Evolutionary conservation across 768 basidiomycete genomes (phyloP), one percentile per base, ranked within the genome.

Genomic region (Macrolepiota fuliginosa): DNA sequence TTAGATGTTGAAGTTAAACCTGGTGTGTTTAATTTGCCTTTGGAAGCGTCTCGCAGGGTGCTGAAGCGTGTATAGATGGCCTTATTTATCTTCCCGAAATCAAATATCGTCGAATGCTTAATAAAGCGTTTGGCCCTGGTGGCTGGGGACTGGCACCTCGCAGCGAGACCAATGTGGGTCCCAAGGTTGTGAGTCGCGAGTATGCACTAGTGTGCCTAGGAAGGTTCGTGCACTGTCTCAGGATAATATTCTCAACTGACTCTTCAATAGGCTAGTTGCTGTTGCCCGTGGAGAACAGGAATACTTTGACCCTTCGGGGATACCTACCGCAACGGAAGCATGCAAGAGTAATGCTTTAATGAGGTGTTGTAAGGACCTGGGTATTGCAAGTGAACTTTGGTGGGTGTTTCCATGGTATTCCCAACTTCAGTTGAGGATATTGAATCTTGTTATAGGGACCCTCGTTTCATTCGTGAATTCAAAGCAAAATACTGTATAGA

Each of bases 271-370:
- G 58, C 79, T 98, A 17, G 94, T 98, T 2, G 91, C 85, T 9
- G 87, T 98, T 64, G 91, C 96, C 2, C 83, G 96, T 54, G 96
- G 96, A 32, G 96, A 98, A 76, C 95, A 98, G 66, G 94, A 97
- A 67, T 98, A 95, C 74, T 98, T 98, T 67, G 94, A 96, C 68
- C 89, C 91, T 6, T 82, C 83, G 0, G 94, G 94, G 13, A 87
- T 98, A 54, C 85, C 96, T 1, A 98, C 96, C 0, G 96, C 96
- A 0, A 92, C 91, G 0, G 96, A 98, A 72, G 94, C 89, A 0
- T 93, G 91, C 77, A 98, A 98, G 75, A 94, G 92, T 70, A 98
- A 98, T 65, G 96, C 96, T 0, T 79, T 98, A 32, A 97, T 98
- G 96, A 81, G 96, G 35, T 98, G 96, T 73, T 95, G 93, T 77